Evolutionary conservation across 805 yeast species (phyloP).

Genomic region (Candida ficus): DNA sequence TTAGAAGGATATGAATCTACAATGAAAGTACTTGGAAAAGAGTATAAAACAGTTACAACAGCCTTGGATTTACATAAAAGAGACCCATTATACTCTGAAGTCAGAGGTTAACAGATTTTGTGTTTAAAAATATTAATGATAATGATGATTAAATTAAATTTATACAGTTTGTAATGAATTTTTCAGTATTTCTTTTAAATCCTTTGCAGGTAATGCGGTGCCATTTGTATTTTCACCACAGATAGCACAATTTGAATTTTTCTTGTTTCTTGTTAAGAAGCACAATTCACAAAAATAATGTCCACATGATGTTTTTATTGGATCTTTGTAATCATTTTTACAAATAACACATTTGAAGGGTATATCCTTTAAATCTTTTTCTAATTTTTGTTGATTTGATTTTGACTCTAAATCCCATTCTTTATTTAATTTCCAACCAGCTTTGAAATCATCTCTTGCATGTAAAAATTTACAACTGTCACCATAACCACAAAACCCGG

Average conservation of each 20-base stretch:
- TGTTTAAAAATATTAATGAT: not conserved
- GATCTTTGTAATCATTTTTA: conserved; percentile 44
- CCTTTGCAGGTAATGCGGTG: conserved; percentile 46
- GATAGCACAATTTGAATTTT: conserved; percentile 43
- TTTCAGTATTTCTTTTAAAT: conserved; percentile 26
- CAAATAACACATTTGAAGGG: conserved; percentile 66
- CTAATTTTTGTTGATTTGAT: conserved; percentile 22
- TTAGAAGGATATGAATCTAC: conserved; percentile 16
- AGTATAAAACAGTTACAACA: conserved; percentile 2
- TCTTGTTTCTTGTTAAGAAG: conserved; percentile 43
- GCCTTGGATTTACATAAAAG: not conserved
- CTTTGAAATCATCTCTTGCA: conserved; percentile 76
- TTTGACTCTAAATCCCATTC: conserved; percentile 56
- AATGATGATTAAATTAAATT: not conserved
- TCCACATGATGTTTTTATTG: conserved; percentile 54
- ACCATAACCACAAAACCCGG: conserved; percentile 96
- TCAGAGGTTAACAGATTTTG: conserved; percentile 5
- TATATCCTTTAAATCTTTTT: conserved; percentile 27
- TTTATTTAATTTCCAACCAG: conserved; percentile 57
- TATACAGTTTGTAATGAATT: not conserved
- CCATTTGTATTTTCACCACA: conserved; percentile 63
- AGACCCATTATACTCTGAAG: conserved; percentile 2
- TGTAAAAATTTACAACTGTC: conserved; percentile 95
- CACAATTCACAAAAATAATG: conserved; percentile 65
- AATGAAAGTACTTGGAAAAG: conserved; percentile 6